Conservation (phyloP, 192 early-diverging fungal genomes). For the Mortierella antarctica region DNA sequence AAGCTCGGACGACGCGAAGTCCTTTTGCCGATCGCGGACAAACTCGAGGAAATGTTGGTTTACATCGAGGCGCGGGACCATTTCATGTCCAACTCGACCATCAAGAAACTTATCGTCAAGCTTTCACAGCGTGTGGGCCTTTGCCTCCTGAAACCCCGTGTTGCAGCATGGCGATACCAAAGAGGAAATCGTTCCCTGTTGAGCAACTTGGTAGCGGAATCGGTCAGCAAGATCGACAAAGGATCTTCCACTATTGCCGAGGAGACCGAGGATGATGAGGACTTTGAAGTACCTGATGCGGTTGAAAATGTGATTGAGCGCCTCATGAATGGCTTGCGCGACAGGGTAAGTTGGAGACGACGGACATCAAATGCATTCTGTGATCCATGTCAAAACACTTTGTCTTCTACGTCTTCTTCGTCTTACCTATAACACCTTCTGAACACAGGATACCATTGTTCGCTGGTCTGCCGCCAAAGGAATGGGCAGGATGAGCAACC, state of each 20-base stretch:
- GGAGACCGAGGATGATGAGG: slow-evolving; percentile 63
- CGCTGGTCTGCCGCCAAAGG: slow-evolving; percentile 99
- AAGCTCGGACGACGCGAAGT: slow-evolving; percentile 75
- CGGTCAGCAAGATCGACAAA: slow-evolving; percentile 24
- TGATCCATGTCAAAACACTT: neutral
- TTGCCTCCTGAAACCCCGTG: slow-evolving; percentile 76
- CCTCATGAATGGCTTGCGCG: slow-evolving; percentile 84
- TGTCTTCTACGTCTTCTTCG: neutral
- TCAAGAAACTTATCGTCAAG: slow-evolving; percentile 87
- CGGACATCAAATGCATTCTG: neutral
- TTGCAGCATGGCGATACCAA: slow-evolving; percentile 77
- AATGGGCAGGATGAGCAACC: slow-evolving; percentile 85
- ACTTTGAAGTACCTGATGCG: slow-evolving; percentile 82
- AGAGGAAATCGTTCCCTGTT: slow-evolving; percentile 72
- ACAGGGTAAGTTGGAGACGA: slow-evolving; percentile 66
- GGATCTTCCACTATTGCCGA: slow-evolving; percentile 44
- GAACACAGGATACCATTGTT: slow-evolving; percentile 86
- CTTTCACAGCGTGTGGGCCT: slow-evolving; percentile 86
- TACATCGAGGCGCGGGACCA: slow-evolving; percentile 57
- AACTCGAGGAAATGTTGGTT: slow-evolving; percentile 53
- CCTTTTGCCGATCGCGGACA: slow-evolving; percentile 65
- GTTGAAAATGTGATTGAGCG: slow-evolving; percentile 87
- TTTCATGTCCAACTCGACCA: slow-evolving; percentile 75
- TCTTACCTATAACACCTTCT: neutral
- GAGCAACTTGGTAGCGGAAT: slow-evolving; percentile 59